Evolutionary conservation across 306 rosid genomes (phyloP).

Genomic region (Castanospermum australe): DNA sequence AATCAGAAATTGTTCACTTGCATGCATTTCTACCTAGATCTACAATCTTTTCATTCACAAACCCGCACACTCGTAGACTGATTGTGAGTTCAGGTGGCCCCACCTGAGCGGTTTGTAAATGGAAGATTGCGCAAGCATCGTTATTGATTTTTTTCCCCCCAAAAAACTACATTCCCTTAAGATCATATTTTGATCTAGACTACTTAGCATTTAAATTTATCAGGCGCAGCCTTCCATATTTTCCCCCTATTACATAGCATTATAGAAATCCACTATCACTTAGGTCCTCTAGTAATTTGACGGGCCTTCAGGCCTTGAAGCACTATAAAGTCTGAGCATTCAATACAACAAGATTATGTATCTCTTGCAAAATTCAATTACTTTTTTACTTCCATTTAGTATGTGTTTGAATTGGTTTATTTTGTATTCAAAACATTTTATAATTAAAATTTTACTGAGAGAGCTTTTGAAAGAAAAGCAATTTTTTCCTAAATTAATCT

Average conservation of each 20-base stretch:
- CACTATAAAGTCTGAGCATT: background rate
- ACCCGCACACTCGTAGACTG: background rate
- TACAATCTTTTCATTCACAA: background rate
- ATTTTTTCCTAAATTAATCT: no score
- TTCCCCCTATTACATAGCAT: background rate
- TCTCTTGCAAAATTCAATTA: background rate
- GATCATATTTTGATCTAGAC: background rate
- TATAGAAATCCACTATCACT: background rate
- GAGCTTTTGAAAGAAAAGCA: no score
- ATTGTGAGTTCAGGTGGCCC: background rate
- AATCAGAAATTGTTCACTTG: constrained; percentile 27
- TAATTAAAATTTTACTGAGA: no score
- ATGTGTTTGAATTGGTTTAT: no score
- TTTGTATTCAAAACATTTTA: no score
- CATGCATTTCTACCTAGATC: background rate
- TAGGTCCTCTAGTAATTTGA: background rate
- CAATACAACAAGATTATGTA: background rate
- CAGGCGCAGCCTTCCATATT: background rate
- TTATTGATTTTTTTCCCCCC: background rate
- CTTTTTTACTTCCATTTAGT: background rate
- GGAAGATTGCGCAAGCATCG: background rate
- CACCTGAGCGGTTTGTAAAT: background rate
- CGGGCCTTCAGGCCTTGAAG: background rate
- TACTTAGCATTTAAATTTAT: background rate
- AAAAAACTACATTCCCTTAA: background rate